These are phyloP conservation scores for Borovskyia barvae DNA, from an alignment of 208 protist species.

Conservation along the genomic window DNA sequence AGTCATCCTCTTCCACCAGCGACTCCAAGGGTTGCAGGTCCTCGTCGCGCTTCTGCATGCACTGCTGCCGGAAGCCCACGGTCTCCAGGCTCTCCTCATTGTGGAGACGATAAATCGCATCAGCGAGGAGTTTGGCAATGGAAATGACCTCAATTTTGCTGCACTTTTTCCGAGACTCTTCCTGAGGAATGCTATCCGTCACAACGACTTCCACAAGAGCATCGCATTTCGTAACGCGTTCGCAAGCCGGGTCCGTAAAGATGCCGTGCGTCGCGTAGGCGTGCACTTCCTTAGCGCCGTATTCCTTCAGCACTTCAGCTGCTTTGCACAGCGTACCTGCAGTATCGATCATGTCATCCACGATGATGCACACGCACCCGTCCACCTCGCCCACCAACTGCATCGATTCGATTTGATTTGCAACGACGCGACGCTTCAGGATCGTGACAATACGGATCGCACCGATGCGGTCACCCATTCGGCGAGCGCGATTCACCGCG, in stretches of 20 bases:
- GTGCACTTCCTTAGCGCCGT: constrained; percentile 93
- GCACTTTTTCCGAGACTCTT: constrained; percentile 57
- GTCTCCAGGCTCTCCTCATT: constrained; percentile 79
- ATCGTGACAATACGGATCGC: constrained; percentile 93
- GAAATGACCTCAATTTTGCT: constrained; percentile 86
- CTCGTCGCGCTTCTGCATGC: constrained; percentile 42
- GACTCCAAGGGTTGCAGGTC: constrained; percentile 79
- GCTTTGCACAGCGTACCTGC: constrained; percentile 94
- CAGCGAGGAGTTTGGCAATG: constrained; percentile 81
- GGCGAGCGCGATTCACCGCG: constrained; percentile 91
- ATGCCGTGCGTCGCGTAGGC: constrained; percentile 94
- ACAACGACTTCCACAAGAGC: constrained; percentile 92
- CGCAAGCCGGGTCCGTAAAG: constrained; percentile 91
- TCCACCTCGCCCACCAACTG: constrained; percentile 95
- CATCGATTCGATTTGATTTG: constrained; percentile 92
- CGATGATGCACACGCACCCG: constrained; percentile 93
- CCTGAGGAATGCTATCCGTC: constrained; percentile 92
- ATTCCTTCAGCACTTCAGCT: constrained; percentile 92
- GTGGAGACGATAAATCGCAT: constrained; percentile 88
- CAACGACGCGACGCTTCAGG: constrained; percentile 93
- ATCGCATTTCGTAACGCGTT: constrained; percentile 85
- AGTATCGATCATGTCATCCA: constrained; percentile 99
- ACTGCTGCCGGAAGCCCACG: constrained; percentile 32
- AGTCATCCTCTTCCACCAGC: constrained; percentile 83
- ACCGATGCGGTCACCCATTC: constrained; percentile 77